phyloP scores from a whole-genome alignment of 805 yeast species.

The Sugiyamaella smithiae region DNA sequence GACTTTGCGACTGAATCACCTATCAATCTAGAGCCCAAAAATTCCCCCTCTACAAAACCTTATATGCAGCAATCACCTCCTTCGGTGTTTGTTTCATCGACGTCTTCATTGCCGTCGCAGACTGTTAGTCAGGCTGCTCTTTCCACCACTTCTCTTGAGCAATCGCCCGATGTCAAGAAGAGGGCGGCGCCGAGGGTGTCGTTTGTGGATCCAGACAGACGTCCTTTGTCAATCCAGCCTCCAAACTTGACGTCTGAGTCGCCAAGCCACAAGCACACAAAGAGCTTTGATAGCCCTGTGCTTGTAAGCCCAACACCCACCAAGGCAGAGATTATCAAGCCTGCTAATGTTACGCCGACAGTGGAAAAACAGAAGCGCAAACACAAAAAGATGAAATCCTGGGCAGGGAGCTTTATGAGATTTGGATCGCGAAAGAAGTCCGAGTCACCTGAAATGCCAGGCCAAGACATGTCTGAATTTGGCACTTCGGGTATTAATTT shows the following conservation, averaged over 20 bases:
- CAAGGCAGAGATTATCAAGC: background rate
- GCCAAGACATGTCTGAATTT: background rate
- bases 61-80: constrained; percentile 19
- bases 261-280: constrained; percentile 6
- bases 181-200: constrained; percentile 14
- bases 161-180: background rate
- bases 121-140: constrained; percentile 11
- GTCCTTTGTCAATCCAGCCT: background rate
- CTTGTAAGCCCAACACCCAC: background rate
- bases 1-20: constrained; percentile 54
- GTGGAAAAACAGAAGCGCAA: constrained; percentile 17
- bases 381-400: constrained; percentile 39
- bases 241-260: background rate
- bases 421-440: constrained; percentile 13
- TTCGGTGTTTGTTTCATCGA: constrained; percentile 19
- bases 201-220: constrained; percentile 9
- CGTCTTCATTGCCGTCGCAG: constrained; percentile 18
- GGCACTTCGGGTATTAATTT: background rate
- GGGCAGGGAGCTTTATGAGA: constrained; percentile 37
- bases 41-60: background rate
- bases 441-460: constrained; percentile 12
- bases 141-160: constrained; percentile 12
- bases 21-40: background rate
- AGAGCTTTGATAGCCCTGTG: background rate
- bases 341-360: background rate